Base-by-base conservation (phyloP, 2,329 filamentous ascomycete genomes). In the Calonectria honghensis region DNA sequence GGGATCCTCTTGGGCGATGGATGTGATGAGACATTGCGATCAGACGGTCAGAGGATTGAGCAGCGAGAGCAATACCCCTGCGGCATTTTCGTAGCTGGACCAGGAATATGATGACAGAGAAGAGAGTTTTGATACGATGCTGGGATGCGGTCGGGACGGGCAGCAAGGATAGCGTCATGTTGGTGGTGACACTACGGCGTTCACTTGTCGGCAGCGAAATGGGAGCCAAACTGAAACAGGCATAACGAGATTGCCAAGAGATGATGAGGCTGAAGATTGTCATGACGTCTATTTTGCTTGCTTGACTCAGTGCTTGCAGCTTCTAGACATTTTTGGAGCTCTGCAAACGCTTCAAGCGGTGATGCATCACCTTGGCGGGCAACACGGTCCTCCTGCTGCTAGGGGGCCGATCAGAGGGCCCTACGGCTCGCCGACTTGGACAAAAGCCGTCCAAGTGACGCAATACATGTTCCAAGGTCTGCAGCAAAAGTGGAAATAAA, bases 401-500 rank as follows among this genome's bases (percentile, higher is more conserved):
- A 24, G 24, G 45, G 20, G 41, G 7, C 11, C 61, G 51, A 57
- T 52, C 51, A 45, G 27, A 48, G 45, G 66, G 32, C 29, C 24
- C 24, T 24, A 35, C 18, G 35, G 50, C 64, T 35, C 51, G 51
- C 39, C 54, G 10, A 41, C 37, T 48, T 32, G 32, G 41, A 29
- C 59, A n/a, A 20, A 31, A 50, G n/a, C 24, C 24, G 52, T 48
- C 6, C 45, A 6, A 63, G 70, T 73, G 50, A 68, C 66, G 66
- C 71, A 66, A 64, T 69, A 51, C 37, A 32, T 48, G 57, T 50
- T 51, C 32, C 39, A 29, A 20, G 50, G 41, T 37, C 51, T 24
- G 50, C 61, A 39, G 50, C 32, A 59, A 65, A 73, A 57, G 71
- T 73, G 71, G 71, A 65, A 73, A 73, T 73, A 73, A 68, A 50